Evolutionary conservation across 306 rosid genomes (phyloP), one percentile per base, ranked within the genome.

Genomic region (Trifolium repens): DNA sequence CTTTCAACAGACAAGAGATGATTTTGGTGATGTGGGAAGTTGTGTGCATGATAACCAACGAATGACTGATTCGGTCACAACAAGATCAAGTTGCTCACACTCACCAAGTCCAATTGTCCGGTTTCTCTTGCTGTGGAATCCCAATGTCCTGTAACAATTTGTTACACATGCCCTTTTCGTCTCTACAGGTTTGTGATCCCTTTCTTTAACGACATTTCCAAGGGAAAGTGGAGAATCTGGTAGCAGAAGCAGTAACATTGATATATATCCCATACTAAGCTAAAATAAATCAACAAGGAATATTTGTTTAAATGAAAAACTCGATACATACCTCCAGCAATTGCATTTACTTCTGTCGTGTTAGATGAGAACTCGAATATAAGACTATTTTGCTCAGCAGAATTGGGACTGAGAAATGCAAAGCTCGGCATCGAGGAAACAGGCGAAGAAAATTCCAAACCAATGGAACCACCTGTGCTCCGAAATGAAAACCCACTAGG

Each of bases 1-100:
- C 26, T 27, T 72, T 84, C 79, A 93, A 76, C 94, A 93, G 79
- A 91, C 93, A 24, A 93, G 93, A 35, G 98, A 93, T 59, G 91
- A 89, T 83, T 91, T 81, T 57, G 88, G 86, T 34, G 96, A 89
- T 62, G 93, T 86, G 8, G 90, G 86, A 50, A 89, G 89, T 47
- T 89, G 93, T 0, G 98, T 93, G 83, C 96, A 93, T 0, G 98
- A 93, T 10, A 92, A 89, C 98, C 98, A 93, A 7, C 98, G 89
- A 35, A 91, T 93, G 61, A 93, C 90, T 13, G 96, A 91, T 83
- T 93, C 93, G 2, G 93, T 79, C 79, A 93, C 96, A 76, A 89
- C 81, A 42, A 89, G n/a, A 71, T 91, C 96, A 49, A 93, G 80
- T 84, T 88, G 94, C 83, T 89, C 96, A 0, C 71, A 88, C 73